These are phyloP conservation scores for Haematococcus lacustris DNA, from an alignment of 139 green algal species.

Conservation along the genomic window DNA sequence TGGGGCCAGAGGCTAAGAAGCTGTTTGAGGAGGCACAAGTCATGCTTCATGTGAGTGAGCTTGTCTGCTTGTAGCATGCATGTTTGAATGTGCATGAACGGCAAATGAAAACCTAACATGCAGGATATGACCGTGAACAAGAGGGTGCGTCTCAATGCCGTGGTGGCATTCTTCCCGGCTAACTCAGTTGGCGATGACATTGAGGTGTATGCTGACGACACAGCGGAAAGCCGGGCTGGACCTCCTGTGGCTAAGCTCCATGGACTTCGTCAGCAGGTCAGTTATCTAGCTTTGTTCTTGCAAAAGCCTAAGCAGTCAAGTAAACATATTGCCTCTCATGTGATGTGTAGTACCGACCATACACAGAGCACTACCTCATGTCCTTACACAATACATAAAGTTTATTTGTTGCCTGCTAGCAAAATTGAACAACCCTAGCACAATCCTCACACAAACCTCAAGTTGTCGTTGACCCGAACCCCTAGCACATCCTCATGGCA, in stretches of 20 bases:
- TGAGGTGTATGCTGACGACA: slow-evolving; percentile 50
- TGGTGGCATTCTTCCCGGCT: slow-evolving; percentile 88
- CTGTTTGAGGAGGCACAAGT: slow-evolving; percentile 90
- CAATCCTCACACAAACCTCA: no score
- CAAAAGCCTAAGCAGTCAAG: no score
- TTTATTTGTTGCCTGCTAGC: no score
- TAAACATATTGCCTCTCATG: no score
- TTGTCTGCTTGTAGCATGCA: neutral
- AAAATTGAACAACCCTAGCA: no score
- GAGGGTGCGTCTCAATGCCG: slow-evolving; percentile 68
- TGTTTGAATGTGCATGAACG: no score
- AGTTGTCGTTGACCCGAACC: no score
- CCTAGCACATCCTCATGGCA: no score
- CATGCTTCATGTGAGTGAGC: slow-evolving; percentile 20
- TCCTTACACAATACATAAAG: no score
- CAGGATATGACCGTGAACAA: slow-evolving; percentile 83
- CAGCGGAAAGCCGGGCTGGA: neutral
- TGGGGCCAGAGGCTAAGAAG: slow-evolving; percentile 93
- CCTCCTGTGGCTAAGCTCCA: slow-evolving; percentile 42
- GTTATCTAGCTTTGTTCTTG: neutral
- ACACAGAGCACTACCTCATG: no score
- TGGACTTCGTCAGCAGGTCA: slow-evolving; percentile 65
- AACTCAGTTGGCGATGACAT: slow-evolving; percentile 93
- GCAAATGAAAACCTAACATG: slow-evolving; percentile 10
- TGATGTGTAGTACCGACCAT: no score